These are phyloP conservation scores for Neofusicoccum parvum DNA, from an alignment of 2,329 filamentous ascomycete species.

Conservation along the genomic window DNA sequence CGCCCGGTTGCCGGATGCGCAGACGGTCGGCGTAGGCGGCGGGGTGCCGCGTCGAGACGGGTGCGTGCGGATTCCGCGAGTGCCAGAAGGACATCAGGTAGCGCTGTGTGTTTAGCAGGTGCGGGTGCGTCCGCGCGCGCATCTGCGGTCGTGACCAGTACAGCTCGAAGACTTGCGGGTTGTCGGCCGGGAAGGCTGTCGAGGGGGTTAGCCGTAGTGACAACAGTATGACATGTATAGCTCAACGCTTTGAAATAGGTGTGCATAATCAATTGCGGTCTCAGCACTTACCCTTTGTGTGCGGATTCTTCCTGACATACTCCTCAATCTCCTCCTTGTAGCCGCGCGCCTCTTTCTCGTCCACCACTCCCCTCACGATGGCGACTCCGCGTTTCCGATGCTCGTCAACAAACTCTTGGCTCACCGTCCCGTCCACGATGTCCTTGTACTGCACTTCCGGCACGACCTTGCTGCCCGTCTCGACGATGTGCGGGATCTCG, in stretches of 20 bases:
- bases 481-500: conserved; percentile 48
- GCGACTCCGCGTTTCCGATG: conserved; percentile 60
- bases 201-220: not conserved
- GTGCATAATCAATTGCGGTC: too few relatives aligned
- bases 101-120: conserved; percentile 48
- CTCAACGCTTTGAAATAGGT: too few relatives aligned
- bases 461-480: conserved; percentile 45
- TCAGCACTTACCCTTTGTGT: conserved; percentile 39
- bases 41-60: conserved; percentile 49
- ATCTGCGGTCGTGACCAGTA: conserved; percentile 54
- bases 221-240: too few relatives aligned
- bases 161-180: conserved; percentile 54
- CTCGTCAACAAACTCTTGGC: conserved; percentile 58
- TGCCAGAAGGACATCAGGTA: conserved; percentile 56
- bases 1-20: conserved; percentile 58
- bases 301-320: conserved; percentile 51
- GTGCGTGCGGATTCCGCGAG: conserved; percentile 44
- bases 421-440: conserved; percentile 45
- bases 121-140: conserved; percentile 49
- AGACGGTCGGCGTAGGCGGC: conserved; percentile 53
- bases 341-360: conserved; percentile 46
- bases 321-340: conserved; percentile 48
- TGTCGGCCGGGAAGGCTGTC: conserved; percentile 49
- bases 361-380: conserved; percentile 49
- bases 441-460: conserved; percentile 53